Base-by-base conservation (phyloP, 75 land plant species). In the Selaginella moellendorffii region DNA sequence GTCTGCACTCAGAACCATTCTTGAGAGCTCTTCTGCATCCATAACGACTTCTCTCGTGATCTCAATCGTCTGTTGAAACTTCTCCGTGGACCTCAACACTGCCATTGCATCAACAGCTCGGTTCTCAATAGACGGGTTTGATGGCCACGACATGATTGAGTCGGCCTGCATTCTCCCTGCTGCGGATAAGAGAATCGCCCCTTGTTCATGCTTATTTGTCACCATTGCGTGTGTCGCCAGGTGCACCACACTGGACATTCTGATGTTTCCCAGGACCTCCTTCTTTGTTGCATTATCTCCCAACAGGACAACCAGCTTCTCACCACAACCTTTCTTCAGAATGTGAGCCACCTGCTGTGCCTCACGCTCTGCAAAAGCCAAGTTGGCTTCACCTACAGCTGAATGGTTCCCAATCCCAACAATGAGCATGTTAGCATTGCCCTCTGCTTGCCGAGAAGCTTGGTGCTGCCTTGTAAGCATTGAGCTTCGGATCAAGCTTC, bases 191-290 rank as follows among this genome's bases (percentile, higher is more conserved):
- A 63, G 31, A 0, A 63, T 17, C 19, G 31, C 21, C 27, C 30
- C 64, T 28, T 42, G 36, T 12, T 63, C 64, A 63, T 63, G 31
- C 30, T 1, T 29, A 63, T 2, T 24, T 10, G 64, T 63, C 24
- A 63, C 28, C 27, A 12, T 2, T 26, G 64, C 64, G n/a, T 63
- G 64, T 63, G 64, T 63, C 8, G 64, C 64, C 1, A 63, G 31
- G 28, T 63, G 64, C 30, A 63, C 64, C 22, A 63, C 23, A 21
- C 28, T 30, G 29, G 64, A 30, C 31, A 29, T 29, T 14, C 36
- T 17, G 21, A 63, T 30, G n/a, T n/a, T n/a, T n/a, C n/a, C n/a
- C n/a, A n/a, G n/a, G n/a, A n/a, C n/a, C n/a, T n/a, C n/a, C n/a
- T n/a, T n/a, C n/a, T n/a, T n/a, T n/a, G n/a, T n/a, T n/a, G n/a